These are phyloP conservation scores for Rhodotorula sphaerocarpa DNA, from an alignment of 768 basidiomycete genomes.

Conservation along the genomic window DNA sequence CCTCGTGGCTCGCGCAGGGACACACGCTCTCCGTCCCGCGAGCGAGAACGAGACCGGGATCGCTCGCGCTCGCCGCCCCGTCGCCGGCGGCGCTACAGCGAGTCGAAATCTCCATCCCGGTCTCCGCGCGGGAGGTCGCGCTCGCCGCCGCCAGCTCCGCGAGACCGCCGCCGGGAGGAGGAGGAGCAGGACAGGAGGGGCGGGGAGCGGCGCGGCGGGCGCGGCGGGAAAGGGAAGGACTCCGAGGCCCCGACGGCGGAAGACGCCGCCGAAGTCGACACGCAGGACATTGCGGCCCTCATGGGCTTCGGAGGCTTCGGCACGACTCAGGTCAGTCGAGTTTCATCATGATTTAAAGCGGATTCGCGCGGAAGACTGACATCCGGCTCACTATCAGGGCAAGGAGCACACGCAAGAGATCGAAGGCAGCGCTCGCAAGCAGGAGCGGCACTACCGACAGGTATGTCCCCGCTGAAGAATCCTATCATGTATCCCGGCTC, in stretches of 20 bases:
- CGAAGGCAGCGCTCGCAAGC: constrained; percentile 52
- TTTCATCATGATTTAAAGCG: not conserved
- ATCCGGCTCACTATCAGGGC: constrained; percentile 52
- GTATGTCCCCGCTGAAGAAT: constrained; percentile 39
- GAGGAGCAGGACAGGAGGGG: not conserved
- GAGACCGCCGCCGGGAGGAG: not conserved
- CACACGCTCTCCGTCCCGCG: not conserved
- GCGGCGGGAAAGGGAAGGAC: not conserved
- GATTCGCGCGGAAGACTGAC: not conserved
- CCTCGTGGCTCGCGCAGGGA: no score
- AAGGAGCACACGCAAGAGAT: constrained; percentile 76
- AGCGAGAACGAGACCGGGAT: constrained; percentile 3
- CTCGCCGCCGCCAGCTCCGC: constrained; percentile 6
- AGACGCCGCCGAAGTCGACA: constrained; percentile 55
- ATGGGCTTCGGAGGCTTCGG: constrained; percentile 88
- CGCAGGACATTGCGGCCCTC: constrained; percentile 72
- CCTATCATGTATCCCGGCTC: no score
- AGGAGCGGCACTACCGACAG: constrained; percentile 49
- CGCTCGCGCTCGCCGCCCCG: constrained; percentile 3
- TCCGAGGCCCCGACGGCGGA: constrained; percentile 29
- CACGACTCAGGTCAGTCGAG: constrained; percentile 63
- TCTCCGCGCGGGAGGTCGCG: not conserved
- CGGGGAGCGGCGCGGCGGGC: not conserved
- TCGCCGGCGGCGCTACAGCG: not conserved
- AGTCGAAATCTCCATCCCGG: not conserved